A percentile compares a stretch with the other conserved stretches of the same genome.
These are phyloP conservation scores for Fusarium pseudonygamai DNA, from an alignment of 2,329 filamentous ascomycete species.

Conservation along the genomic window DNA sequence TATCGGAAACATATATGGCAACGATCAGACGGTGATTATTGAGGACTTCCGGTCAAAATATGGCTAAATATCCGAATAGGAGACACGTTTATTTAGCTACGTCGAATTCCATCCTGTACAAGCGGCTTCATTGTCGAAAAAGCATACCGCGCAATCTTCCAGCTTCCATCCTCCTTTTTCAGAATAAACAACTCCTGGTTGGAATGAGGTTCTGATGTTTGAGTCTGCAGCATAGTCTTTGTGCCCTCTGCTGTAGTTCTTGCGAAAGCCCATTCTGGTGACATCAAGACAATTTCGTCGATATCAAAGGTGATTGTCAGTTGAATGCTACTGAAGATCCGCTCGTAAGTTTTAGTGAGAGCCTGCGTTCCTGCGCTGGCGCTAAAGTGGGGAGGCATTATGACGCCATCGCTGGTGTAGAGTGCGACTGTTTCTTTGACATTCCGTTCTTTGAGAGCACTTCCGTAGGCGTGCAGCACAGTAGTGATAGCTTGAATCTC, in stretches of 20 bases:
- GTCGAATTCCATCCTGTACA: background rate
- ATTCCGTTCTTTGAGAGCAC: background rate
- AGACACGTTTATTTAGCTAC: background rate
- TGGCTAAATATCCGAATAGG: no score
- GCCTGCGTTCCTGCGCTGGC: background rate
- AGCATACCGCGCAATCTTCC: background rate
- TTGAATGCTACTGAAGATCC: background rate
- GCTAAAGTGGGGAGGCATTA: background rate
- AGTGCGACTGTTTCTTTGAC: background rate
- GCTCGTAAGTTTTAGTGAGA: accelerated
- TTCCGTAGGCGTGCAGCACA: background rate
- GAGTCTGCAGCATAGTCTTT: background rate
- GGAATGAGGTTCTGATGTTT: background rate
- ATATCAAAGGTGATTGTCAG: accelerated
- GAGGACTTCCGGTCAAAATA: no score
- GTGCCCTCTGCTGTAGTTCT: background rate
- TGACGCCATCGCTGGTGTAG: background rate
- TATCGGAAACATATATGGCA: background rate
- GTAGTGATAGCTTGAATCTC: background rate
- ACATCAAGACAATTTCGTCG: background rate
- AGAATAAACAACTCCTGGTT: background rate
- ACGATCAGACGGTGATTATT: background rate
- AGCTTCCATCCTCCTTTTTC: background rate
- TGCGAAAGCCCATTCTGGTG: background rate
- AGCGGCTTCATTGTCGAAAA: background rate